Evolutionary conservation across 192 early-diverging fungal species (phyloP).

Genomic region (Polychytrium aggregatum): DNA sequence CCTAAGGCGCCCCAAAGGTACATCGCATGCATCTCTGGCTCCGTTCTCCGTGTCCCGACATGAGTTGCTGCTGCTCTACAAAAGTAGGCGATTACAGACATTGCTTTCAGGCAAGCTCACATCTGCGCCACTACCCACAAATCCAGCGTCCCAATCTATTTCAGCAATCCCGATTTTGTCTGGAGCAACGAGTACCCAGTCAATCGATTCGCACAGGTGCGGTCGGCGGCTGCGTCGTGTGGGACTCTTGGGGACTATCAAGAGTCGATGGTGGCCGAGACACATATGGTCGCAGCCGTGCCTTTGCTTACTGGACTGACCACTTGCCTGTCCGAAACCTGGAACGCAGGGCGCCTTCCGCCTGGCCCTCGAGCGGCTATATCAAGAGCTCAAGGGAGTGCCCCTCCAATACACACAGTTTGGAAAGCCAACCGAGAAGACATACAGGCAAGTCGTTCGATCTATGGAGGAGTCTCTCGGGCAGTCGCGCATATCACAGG

Average conservation of each 20-base stretch:
- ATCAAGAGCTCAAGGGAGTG: slow-evolving; percentile 27
- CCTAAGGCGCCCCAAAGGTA: slow-evolving; percentile 1
- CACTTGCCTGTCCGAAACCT: neutral
- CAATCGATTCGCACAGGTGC: slow-evolving; percentile 69
- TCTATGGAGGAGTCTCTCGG: neutral
- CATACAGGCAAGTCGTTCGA: slow-evolving; percentile 58
- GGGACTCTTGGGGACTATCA: no score
- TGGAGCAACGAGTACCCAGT: slow-evolving; percentile 79
- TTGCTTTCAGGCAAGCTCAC: slow-evolving; percentile 19
- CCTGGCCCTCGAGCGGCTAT: slow-evolving; percentile 56
- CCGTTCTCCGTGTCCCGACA: no score
- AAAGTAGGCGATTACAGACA: neutral
- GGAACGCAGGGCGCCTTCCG: slow-evolving; percentile 68
- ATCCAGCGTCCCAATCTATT: slow-evolving; percentile 62
- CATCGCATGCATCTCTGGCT: no score
- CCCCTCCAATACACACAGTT: slow-evolving; percentile 53
- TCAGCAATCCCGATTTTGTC: slow-evolving; percentile 40
- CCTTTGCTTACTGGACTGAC: neutral
- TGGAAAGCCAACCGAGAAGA: slow-evolving; percentile 71
- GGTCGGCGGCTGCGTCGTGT: slow-evolving; percentile 18
- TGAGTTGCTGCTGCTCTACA: neutral
- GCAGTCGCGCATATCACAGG: neutral
- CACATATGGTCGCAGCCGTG: no score
- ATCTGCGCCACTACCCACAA: no score
- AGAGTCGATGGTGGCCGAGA: no score